Evolutionary conservation across 2,329 filamentous ascomycete genomes (phyloP).

Genomic region (Aureobasidium sp.): DNA sequence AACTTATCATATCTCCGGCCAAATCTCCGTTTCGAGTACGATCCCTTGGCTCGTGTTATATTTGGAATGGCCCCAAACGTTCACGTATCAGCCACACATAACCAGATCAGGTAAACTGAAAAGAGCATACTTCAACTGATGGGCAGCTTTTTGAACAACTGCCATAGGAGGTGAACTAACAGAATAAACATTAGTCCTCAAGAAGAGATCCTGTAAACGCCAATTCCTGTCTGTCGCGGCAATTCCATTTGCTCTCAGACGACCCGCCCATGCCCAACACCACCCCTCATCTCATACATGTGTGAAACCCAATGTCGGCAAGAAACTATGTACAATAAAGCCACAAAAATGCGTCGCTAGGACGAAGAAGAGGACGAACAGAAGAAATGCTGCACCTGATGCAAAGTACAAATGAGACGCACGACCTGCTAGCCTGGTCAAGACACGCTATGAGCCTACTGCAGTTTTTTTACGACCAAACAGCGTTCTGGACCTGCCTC

Average conservation of each 20-base stretch:
- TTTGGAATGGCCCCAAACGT: neutral
- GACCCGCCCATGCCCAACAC: neutral
- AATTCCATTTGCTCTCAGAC: neutral
- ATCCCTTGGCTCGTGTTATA: neutral
- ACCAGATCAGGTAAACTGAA: neutral
- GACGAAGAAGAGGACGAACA: neutral
- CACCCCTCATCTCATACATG: neutral
- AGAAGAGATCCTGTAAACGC: neutral
- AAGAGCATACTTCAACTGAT: neutral
- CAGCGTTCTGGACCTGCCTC: conserved; percentile 10
- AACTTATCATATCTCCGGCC: neutral
- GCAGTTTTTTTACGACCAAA: conserved; percentile 16
- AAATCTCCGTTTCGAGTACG: neutral
- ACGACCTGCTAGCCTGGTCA: neutral
- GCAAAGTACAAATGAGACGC: neutral
- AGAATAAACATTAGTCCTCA: conserved; percentile 3
- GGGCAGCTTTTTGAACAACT: neutral
- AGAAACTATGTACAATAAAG: conserved; percentile 6
- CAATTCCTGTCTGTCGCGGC: neutral
- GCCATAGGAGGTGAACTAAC: neutral
- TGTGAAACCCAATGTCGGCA: neutral
- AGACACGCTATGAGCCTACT: neutral
- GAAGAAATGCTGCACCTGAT: neutral
- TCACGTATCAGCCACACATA: neutral
- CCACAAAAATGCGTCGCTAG: neutral